phyloP scores from a whole-genome alignment of 148 eudicot genomes.

The Talinum fruticosum region DNA sequence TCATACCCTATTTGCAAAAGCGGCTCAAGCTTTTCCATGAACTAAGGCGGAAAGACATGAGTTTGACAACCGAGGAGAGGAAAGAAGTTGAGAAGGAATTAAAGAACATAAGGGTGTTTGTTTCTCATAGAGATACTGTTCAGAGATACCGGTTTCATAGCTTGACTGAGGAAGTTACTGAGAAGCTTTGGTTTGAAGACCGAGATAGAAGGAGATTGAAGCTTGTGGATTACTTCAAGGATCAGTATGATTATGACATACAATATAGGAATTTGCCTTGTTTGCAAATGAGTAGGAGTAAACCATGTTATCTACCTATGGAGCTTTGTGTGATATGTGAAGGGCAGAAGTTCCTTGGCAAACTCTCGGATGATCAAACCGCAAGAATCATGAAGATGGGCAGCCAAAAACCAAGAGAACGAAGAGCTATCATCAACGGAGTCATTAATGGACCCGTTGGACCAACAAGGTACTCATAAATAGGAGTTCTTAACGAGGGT shows the following conservation, averaged over 20 bases:
- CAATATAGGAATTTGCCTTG: slow-evolving; percentile 79
- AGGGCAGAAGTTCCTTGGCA: slow-evolving; percentile 92
- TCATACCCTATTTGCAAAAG: slow-evolving; percentile 67
- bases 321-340: slow-evolving; percentile 94
- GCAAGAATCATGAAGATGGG: slow-evolving; percentile 83
- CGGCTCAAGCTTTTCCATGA: slow-evolving; percentile 59
- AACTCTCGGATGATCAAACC: slow-evolving; percentile 91
- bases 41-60: slow-evolving; percentile 42
- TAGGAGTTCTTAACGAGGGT: not conserved
- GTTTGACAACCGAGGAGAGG: slow-evolving; percentile 55
- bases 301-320: slow-evolving; percentile 89
- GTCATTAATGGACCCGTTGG: slow-evolving; percentile 82
- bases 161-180: slow-evolving; percentile 74
- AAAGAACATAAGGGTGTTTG: slow-evolving; percentile 74
- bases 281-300: slow-evolving; percentile 80
- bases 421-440: slow-evolving; percentile 66
- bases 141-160: slow-evolving; percentile 72
- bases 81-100: slow-evolving; percentile 71
- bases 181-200: slow-evolving; percentile 68
- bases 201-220: slow-evolving; percentile 62
- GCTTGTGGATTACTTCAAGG: slow-evolving; percentile 72
- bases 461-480: slow-evolving; percentile 62
- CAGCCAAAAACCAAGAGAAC: slow-evolving; percentile 72
- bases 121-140: slow-evolving; percentile 79
- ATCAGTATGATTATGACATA: slow-evolving; percentile 79